Percentiles rank a stretch among this genome's conserved stretches.
These are phyloP conservation scores for Rhodotorula graminis DNA, from an alignment of 768 basidiomycete genomes.

Conservation along the genomic window DNA sequence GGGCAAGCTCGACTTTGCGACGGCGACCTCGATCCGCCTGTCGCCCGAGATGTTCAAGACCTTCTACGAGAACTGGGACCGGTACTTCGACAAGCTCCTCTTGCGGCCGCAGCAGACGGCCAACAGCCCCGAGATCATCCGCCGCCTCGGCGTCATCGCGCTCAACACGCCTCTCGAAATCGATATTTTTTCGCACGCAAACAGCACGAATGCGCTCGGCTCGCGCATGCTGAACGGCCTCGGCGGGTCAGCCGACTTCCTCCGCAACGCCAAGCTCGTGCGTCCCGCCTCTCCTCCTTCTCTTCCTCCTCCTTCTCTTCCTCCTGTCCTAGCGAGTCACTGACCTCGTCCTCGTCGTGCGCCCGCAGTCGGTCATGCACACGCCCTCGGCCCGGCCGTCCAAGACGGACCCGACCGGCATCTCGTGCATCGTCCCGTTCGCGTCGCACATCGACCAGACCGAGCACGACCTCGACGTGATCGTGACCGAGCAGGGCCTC, in stretches of 20 bases:
- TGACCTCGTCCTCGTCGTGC: no score
- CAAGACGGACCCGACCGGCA: slow-evolving; percentile 35
- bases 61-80: slow-evolving; percentile 37
- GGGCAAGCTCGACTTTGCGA: slow-evolving; percentile 48
- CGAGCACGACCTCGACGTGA: slow-evolving; percentile 37
- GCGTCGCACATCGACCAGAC: slow-evolving; percentile 44
- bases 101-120: slow-evolving; percentile 43
- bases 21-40: slow-evolving; percentile 47
- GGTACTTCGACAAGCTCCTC: slow-evolving; percentile 40
- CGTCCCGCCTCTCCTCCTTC: no score
- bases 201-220: slow-evolving; percentile 43
- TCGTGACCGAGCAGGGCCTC: slow-evolving; percentile 45
- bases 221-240: slow-evolving; percentile 44
- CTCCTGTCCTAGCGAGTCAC: no score
- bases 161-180: slow-evolving; percentile 43
- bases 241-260: slow-evolving; percentile 42
- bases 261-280: slow-evolving; percentile 42
- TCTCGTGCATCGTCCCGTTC: slow-evolving; percentile 45
- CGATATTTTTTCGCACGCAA: slow-evolving; percentile 44
- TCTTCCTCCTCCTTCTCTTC: no score
- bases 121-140: slow-evolving; percentile 45
- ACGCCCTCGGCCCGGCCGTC: slow-evolving; percentile 31
- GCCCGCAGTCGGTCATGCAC: slow-evolving; percentile 40
- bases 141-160: slow-evolving; percentile 40
- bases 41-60: slow-evolving; percentile 41